A percentile compares a stretch with the other conserved stretches of the same genome.
phyloP scores from a whole-genome alignment of 2,329 filamentous ascomycete genomes.

The Diaporthe batatas region DNA sequence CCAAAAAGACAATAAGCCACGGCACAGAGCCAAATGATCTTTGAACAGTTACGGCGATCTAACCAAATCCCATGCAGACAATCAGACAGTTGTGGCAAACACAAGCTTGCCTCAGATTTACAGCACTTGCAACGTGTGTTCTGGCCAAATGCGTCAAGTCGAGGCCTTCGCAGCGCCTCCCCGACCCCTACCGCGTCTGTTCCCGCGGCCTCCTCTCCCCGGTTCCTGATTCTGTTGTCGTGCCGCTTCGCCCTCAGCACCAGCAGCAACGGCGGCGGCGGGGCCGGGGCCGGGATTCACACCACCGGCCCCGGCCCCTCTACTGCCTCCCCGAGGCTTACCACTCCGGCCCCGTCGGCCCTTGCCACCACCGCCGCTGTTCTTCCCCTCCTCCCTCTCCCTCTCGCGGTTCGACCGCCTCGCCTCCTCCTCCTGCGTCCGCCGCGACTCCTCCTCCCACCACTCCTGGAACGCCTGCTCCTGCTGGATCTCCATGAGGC shows the following conservation, averaged over 20 bases:
- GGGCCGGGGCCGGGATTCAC: neutral
- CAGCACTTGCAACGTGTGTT: neutral
- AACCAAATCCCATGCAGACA: neutral
- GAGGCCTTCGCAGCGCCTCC: constrained; percentile 34
- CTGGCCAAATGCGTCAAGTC: neutral
- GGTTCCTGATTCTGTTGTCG: constrained; percentile 26
- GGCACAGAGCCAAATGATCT: neutral
- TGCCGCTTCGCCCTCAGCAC: constrained; percentile 22
- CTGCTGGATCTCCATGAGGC: constrained; percentile 92
- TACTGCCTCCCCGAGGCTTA: constrained; percentile 37
- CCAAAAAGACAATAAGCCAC: neutral
- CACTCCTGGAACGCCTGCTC: constrained; percentile 97
- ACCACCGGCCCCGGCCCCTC: constrained; percentile 31
- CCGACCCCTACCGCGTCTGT: constrained; percentile 28
- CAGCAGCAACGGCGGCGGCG: neutral
- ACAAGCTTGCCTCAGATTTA: neutral
- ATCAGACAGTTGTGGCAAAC: neutral
- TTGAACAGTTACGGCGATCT: constrained; percentile 4
- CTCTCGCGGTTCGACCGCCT: constrained; percentile 57
- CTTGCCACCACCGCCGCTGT: constrained; percentile 33
- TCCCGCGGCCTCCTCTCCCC: constrained; percentile 34
- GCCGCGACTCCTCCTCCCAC: constrained; percentile 89
- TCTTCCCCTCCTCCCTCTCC: constrained; percentile 52
- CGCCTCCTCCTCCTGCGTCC: constrained; percentile 75
- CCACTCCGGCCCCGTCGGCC: constrained; percentile 40